A percentile compares a stretch with the other conserved stretches of the same genome.
phyloP scores from a whole-genome alignment of 2,329 filamentous ascomycete species.

The Cercospora janseana region DNA sequence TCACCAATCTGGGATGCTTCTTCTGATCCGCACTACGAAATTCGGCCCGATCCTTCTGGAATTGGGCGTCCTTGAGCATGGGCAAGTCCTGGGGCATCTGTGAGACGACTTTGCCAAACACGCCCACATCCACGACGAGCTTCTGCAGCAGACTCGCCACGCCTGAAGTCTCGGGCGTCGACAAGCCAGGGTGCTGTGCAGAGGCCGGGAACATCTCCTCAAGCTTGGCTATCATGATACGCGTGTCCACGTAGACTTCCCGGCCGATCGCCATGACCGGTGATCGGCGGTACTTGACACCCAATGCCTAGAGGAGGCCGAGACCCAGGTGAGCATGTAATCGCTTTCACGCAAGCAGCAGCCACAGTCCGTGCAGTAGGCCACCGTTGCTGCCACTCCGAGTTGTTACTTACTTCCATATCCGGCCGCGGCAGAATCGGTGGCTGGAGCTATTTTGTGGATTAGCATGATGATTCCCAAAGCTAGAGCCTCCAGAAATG shows the following conservation, averaged over 20 bases:
- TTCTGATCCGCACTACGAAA: conserved; percentile 39
- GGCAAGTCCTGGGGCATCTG: conserved; percentile 59
- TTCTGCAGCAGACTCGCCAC: conserved; percentile 57
- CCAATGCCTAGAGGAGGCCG: conserved; percentile 46
- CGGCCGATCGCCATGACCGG: conserved; percentile 65
- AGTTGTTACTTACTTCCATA: conserved; percentile 40
- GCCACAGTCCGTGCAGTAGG: no score
- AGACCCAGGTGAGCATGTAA: no score
- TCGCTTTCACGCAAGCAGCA: no score
- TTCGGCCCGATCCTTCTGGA: conserved; percentile 57
- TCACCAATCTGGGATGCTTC: conserved; percentile 36
- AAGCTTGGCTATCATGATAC: conserved; percentile 65
- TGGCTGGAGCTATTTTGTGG: no score
- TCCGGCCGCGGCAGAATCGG: conserved; percentile 65
- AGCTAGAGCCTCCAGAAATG: no score
- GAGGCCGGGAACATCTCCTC: conserved; percentile 53
- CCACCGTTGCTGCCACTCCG: no score
- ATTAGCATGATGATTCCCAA: no score
- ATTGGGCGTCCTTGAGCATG: conserved; percentile 56
- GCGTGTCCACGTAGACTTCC: conserved; percentile 68
- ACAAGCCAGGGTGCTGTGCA: conserved; percentile 31
- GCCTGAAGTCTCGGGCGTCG: conserved; percentile 42
- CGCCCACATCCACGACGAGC: conserved; percentile 55
- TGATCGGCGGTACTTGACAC: conserved; percentile 67
- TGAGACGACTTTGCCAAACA: conserved; percentile 55